Percentiles rank a stretch among this genome's conserved stretches.
phyloP scores from a whole-genome alignment of 768 basidiomycete genomes.

The Hirschioporus abietinus region DNA sequence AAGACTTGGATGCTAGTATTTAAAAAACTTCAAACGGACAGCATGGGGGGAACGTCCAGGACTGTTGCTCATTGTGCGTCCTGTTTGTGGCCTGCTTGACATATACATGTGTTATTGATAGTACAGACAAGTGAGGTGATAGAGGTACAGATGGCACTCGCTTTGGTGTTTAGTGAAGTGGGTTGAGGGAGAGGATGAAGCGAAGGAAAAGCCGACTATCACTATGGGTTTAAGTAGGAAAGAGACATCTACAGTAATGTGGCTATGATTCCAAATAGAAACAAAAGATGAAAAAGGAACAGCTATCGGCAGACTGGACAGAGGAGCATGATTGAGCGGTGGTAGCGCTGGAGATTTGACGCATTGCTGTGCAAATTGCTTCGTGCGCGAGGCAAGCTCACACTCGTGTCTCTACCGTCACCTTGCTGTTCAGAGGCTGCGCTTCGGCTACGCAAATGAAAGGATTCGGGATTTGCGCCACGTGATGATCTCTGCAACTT shows the following conservation, averaged over 20 bases:
- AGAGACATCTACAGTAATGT: background rate
- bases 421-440: background rate
- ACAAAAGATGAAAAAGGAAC: background rate
- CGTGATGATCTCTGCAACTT: background rate
- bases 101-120: background rate
- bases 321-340: background rate
- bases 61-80: background rate
- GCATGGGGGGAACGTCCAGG: background rate
- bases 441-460: background rate
- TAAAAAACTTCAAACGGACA: background rate
- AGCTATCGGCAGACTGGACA: background rate
- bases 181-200: background rate
- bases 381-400: background rate
- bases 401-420: background rate
- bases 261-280: background rate
- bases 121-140: too few species aligned
- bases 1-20: background rate
- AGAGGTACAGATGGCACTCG: too few species aligned
- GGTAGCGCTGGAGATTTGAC: constrained; percentile 1
- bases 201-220: background rate
- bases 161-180: too few species aligned
- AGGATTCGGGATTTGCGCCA: background rate
- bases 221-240: background rate
- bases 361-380: constrained; percentile 3
- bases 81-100: background rate